Base-by-base conservation (phyloP, 2,329 filamentous ascomycete genomes). In the Pseudogymnoascus pannorum region DNA sequence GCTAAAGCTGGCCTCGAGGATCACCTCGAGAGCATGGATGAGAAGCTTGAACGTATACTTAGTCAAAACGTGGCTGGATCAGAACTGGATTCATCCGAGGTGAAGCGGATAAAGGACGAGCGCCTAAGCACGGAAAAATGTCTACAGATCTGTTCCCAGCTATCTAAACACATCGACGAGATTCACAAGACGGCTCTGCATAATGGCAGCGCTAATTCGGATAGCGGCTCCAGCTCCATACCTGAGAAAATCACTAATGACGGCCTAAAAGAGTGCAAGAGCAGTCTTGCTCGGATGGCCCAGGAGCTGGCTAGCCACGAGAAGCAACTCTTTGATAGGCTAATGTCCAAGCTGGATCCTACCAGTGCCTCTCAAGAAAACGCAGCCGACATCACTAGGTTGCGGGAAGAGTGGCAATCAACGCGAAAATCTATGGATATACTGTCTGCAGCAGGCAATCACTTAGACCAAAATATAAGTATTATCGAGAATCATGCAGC, bases 341-440 rank as follows among this genome's bases (percentile, higher is more conserved):
- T 74, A 36, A 57, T 75, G 58, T 54, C 64, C 35, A 75, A 72
- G 66, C 72, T 72, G 57, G 72, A 64, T 60, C 66, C 61, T 54
- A 61, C 61, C 31, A 63, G 64, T 20, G 63, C 64, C 31, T 72
- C 71, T 35, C 48, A 68, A 16, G 68, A 75, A 58, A 71, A 73
- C 22, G 38, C 65, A 58, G 63, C 66, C 20, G 72, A 75, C 60
- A 64, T 75, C 59, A 62, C 61, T 59, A 70, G 70, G 65, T 66
- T 76, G 61, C 70, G 65, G 12, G 72, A 74, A 36, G 70, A 75
- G 62, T 75, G 71, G 74, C 67, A 75, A 59, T 71, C 72, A 14
- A 64, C 72, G 58, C 40, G 40, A 63, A 59, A 74, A 54, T 70
- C 68, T 63, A 69, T 71, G 59, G 68, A 71, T 60, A 74, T 74